Evolutionary conservation across 2,329 filamentous ascomycete species (phyloP), one percentile per base, ranked within the genome.

Genomic region (Fusarium algeriense): DNA sequence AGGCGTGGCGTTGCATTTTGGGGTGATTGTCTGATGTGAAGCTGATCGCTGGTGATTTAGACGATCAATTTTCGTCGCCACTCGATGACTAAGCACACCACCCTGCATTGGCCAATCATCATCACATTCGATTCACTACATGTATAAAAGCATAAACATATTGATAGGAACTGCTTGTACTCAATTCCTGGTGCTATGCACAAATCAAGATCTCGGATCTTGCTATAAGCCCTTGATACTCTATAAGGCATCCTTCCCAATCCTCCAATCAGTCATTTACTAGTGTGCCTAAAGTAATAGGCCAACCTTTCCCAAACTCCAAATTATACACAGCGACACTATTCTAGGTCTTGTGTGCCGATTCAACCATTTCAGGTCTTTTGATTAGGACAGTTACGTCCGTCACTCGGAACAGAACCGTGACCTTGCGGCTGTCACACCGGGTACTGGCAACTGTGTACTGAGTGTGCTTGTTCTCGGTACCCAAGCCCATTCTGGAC

Each of bases 1-100:
- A 76, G 43, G 78, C 77, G 72, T 81, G 80, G 43, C 78, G 77
- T 60, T 81, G 79, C 81, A 83, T 83, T 67, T 78, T 71, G 73
- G 67, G 59, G 64, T 59, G 70, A 62, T 60, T 48, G 68, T 68
- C 59, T 64, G 61, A 70, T 62, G 64, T 69, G 69, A 66, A 59
- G 54, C 57, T 68, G 48, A 60, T 58, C 54, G 60, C 52, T 37
- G n/a, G 49, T 48, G 58, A 34, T 60, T 59, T 59, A 23, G 56
- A 54, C 19, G 46, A 63, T 66, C 69, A 76, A 76, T 73, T 76
- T 76, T 76, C 75, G 60, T 37, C 15, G 19, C 49, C 32, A 19
- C 20, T 43, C 6, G 3, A 28, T 76, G 74, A 76, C 75, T 76
- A 76, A 76, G 74, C 35, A 23, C 5, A 12, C 23, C 52, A 43